Evolutionary conservation across 768 basidiomycete genomes (phyloP).

Genomic region (Auriculariales sp.): DNA sequence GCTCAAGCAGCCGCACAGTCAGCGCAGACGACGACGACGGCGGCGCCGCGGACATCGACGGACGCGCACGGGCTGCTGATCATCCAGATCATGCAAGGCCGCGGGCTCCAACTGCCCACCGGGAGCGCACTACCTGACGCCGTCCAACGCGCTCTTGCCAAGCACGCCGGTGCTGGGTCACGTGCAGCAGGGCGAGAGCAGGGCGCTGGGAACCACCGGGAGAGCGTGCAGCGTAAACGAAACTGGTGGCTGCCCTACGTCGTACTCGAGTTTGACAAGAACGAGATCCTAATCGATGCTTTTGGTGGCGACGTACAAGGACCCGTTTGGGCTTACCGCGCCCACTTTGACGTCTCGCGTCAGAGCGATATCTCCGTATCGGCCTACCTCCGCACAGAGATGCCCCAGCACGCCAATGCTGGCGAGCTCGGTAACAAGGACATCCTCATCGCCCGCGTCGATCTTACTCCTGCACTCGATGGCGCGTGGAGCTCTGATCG

Average conservation of each 20-base stretch:
- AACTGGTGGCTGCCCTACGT: slow-evolving; percentile 96
- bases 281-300: slow-evolving; percentile 92
- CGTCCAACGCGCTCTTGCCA: slow-evolving; percentile 67
- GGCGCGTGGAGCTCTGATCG: slow-evolving; percentile 75
- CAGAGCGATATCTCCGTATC: slow-evolving; percentile 86
- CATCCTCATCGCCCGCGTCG: slow-evolving; percentile 81
- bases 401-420: slow-evolving; percentile 36
- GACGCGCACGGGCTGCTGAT: slow-evolving; percentile 88
- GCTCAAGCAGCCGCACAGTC: slow-evolving; percentile 13
- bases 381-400: slow-evolving; percentile 80
- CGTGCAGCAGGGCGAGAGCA: no score
- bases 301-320: slow-evolving; percentile 82
- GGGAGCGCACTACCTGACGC: slow-evolving; percentile 70
- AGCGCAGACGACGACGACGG: background rate
- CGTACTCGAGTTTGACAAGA: slow-evolving; percentile 95
- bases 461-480: slow-evolving; percentile 74
- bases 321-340: slow-evolving; percentile 92
- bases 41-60: slow-evolving; percentile 29
- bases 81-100: slow-evolving; percentile 70
- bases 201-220: slow-evolving; percentile 44
- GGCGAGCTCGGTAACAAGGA: slow-evolving; percentile 99
- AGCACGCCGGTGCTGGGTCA: slow-evolving; percentile 35
- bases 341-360: slow-evolving; percentile 92
- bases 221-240: slow-evolving; percentile 84
- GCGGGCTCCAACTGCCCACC: slow-evolving; percentile 67